phyloP scores from a whole-genome alignment of 345 rosid species.

The Eucalyptus sp. region DNA sequence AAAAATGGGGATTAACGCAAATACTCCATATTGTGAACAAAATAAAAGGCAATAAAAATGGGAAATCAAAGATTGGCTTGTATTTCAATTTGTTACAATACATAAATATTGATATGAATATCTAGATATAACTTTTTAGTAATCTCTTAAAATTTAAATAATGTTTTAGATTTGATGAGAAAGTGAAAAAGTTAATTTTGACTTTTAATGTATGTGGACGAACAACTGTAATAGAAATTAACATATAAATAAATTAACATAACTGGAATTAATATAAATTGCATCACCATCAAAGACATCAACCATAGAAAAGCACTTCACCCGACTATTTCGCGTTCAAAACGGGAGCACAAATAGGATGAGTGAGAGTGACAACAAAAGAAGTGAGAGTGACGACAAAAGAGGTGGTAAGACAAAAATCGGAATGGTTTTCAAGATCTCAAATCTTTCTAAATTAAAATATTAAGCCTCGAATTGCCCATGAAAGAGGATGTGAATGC shows the following conservation, averaged over 20 bases:
- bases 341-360: rapidly evolving
- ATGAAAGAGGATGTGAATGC: not conserved
- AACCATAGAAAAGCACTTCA: not conserved
- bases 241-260: not conserved
- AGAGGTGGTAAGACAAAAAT: not conserved
- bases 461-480: not conserved
- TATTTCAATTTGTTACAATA: not conserved
- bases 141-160: not conserved
- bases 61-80: not conserved
- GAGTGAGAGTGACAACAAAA: not conserved
- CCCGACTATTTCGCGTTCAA: no score
- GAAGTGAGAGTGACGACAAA: not conserved
- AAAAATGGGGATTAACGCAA: no score
- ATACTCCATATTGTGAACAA: no score
- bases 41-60: no score
- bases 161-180: not conserved
- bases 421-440: not conserved
- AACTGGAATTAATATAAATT: not conserved
- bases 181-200: not conserved
- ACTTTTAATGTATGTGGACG: not conserved
- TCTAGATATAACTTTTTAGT: not conserved
- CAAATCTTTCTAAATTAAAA: not conserved
- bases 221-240: not conserved
- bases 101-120: not conserved
- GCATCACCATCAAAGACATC: not conserved